Evolutionary conservation across 192 early-diverging fungal genomes (phyloP).

Genomic region (Coemansia guatemalensis): DNA sequence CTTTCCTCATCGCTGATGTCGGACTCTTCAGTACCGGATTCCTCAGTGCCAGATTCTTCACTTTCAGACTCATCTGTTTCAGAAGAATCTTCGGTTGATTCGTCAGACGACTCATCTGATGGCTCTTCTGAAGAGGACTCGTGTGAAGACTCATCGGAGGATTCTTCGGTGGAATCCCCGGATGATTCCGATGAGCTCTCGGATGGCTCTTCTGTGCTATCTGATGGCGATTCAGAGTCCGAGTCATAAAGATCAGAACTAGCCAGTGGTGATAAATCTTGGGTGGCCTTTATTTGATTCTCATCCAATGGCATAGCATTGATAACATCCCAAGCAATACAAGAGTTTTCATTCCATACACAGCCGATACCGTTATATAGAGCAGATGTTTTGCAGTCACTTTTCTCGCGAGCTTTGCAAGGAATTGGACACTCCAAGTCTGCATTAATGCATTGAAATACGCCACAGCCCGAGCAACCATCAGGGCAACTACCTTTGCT

Average conservation of each 20-base stretch:
- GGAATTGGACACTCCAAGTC: slow-evolving; percentile 30
- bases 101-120: slow-evolving; percentile 4
- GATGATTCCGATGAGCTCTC: not conserved
- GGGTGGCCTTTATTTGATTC: slow-evolving; percentile 1
- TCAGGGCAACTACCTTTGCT: slow-evolving; percentile 20
- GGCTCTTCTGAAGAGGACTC: slow-evolving; percentile 2
- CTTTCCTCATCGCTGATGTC: too few species aligned
- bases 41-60: not conserved
- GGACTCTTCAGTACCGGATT: not conserved
- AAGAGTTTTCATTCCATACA: slow-evolving; percentile 26
- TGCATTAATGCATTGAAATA: slow-evolving; percentile 32
- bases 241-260: slow-evolving; percentile 1
- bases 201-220: not conserved
- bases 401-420: slow-evolving; percentile 12
- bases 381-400: slow-evolving; percentile 15
- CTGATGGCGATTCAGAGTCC: not conserved
- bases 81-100: slow-evolving; percentile 1
- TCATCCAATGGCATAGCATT: slow-evolving; percentile 12
- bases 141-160: not conserved
- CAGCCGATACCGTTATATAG: slow-evolving; percentile 31
- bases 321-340: slow-evolving; percentile 25
- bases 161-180: too few species aligned
- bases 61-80: not conserved
- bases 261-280: slow-evolving; percentile 10
- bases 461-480: slow-evolving; percentile 32